Base-by-base conservation (phyloP, 2,329 filamentous ascomycete species). In the Fusarium anthophilum region DNA sequence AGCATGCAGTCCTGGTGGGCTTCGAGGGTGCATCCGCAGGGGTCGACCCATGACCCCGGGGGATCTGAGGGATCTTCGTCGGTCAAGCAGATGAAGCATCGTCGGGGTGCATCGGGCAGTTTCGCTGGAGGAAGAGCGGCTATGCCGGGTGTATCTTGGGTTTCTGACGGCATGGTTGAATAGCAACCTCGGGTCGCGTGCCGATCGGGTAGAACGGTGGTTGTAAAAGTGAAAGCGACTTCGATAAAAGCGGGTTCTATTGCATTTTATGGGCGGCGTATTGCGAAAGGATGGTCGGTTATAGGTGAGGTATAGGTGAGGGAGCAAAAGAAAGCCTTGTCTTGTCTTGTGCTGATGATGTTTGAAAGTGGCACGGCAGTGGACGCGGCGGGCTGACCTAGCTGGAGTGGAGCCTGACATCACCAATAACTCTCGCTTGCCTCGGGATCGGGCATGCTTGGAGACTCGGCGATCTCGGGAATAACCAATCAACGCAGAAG, bases 1-100 rank as follows among this genome's bases (percentile, higher is more conserved):
- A 98, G 87, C 74, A 98, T 88, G 81, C 95, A 98, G 69, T 91
- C 89, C 81, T 98, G 95, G 81, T 99, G 96, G 3, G 95, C 96
- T 63, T 94, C 93, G 44, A 99, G 87, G 18, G 94, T 95, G 83
- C 96, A 99, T 2, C 92, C 93, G 81, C 96, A 99, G 4, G 96
- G 95, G 62, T 93, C 93, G 50, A 94, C 91, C 96, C 96, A 99
- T 62, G 85, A 82, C 51, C 83, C 81, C 8, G 87, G 85, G 14
- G 86, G 79, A 26, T 84, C 81, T 15, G 80, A 82, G 44, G 90
- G 86, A 32, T 84, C 84, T 72, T 90, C 85, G 56, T 90, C 90
- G 72, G 85, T 86, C 37, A 91, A 85, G 79, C 90, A 92, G 77
- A 92, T 90, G 82, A 91, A 92, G 84, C 90, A 92, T 78, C 84